Evolutionary conservation across 257 asterid genomes (phyloP).

Genomic region (Handroanthus guayacan): DNA sequence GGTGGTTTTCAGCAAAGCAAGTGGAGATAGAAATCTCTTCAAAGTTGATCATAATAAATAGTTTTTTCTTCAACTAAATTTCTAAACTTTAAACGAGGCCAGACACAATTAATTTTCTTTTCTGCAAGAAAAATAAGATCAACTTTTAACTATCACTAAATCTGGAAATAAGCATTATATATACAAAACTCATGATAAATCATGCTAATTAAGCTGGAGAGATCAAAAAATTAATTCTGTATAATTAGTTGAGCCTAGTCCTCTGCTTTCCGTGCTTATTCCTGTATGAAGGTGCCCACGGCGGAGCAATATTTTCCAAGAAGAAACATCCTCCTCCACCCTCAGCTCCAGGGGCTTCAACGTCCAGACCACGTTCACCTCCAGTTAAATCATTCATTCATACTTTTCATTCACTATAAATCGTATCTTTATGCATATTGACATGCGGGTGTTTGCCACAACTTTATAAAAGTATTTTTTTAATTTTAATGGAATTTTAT

Average conservation of each 20-base stretch:
- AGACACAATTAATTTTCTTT: not conserved
- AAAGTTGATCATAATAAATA: too few species aligned
- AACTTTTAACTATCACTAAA: not conserved
- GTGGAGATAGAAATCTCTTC: not conserved
- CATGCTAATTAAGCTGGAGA: too few species aligned
- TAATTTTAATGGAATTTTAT: too few species aligned
- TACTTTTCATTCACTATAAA: not conserved
- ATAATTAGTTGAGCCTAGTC: not conserved
- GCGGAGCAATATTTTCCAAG: not conserved
- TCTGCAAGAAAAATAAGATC: not conserved
- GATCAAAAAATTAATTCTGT: not conserved
- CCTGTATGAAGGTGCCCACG: not conserved
- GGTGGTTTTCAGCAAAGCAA: not conserved
- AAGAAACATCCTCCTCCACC: not conserved
- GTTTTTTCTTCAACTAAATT: not conserved
- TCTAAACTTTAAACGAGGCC: not conserved
- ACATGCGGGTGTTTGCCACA: too few species aligned
- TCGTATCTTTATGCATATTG: too few species aligned
- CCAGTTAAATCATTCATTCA: not conserved
- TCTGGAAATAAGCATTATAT: not conserved
- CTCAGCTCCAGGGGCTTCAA: not conserved
- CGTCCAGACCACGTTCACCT: not conserved
- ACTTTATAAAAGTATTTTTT: too few species aligned
- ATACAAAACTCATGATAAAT: not conserved
- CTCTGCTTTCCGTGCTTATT: conserved; percentile 2